phyloP scores from a whole-genome alignment of 768 basidiomycete species.

The Gelatoporia subvermispora region DNA sequence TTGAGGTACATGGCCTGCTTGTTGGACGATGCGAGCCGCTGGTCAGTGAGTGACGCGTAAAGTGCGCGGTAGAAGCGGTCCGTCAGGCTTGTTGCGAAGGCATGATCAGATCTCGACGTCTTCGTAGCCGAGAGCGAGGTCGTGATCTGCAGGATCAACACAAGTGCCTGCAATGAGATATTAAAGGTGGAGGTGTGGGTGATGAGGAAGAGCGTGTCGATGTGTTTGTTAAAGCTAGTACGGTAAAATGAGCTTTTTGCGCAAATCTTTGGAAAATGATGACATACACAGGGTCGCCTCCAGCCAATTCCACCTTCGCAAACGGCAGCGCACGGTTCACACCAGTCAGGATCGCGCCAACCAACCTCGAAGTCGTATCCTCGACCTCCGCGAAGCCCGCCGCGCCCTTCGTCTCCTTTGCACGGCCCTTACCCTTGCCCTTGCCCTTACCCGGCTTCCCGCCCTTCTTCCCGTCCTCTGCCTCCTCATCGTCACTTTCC shows the following conservation, averaged over 20 bases:
- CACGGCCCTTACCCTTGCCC: conserved; percentile 30
- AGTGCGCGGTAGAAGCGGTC: conserved; percentile 78
- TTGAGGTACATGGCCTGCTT: conserved; percentile 99
- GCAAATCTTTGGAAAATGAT: background rate
- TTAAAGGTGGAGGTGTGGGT: conserved; percentile 97
- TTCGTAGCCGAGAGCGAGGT: conserved; percentile 37
- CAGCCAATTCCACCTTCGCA: conserved; percentile 61
- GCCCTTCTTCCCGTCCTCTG: conserved; percentile 33
- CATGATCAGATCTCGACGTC: conserved; percentile 26
- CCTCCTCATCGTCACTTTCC: conserved; percentile 32
- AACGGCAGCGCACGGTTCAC: conserved; percentile 95
- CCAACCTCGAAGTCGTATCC: conserved; percentile 73
- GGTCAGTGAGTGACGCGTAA: conserved; percentile 85
- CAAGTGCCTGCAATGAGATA: conserved; percentile 87
- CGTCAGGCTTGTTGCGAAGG: conserved; percentile 46
- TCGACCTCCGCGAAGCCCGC: conserved; percentile 73
- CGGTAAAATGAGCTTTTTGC: background rate
- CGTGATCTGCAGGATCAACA: conserved; percentile 82
- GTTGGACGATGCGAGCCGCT: conserved; percentile 71
- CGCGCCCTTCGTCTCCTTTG: conserved; percentile 46
- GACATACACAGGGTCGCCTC: conserved; percentile 55
- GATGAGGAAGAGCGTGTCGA: conserved; percentile 91
- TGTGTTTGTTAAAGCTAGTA: conserved; percentile 75
- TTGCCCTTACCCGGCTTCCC: conserved; percentile 31
- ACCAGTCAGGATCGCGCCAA: conserved; percentile 89